phyloP scores from a whole-genome alignment of 768 basidiomycete species.

The Sutorius australiensis region DNA sequence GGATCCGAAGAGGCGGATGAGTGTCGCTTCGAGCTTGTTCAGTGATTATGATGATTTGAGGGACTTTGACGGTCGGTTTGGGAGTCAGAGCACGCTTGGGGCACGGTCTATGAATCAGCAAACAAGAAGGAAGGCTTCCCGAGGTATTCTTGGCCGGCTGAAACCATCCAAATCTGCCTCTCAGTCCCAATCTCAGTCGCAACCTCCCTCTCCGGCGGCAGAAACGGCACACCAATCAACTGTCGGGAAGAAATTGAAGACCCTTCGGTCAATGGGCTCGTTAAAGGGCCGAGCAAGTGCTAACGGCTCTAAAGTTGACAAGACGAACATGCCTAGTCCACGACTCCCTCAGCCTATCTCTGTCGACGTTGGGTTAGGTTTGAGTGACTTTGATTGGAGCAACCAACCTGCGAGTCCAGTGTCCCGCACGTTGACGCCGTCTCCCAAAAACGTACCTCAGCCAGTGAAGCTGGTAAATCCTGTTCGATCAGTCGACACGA shows the following conservation, averaged over 20 bases:
- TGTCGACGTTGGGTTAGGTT: conserved; percentile 54
- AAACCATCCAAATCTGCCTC: conserved; percentile 43
- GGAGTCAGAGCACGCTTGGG: conserved; percentile 72
- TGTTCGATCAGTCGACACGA: conserved; percentile 22
- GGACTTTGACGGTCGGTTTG: conserved; percentile 85
- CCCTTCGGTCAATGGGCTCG: conserved; percentile 77
- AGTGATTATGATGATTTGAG: conserved; percentile 86
- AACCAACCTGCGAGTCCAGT: conserved; percentile 19
- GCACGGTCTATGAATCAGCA: conserved; percentile 37
- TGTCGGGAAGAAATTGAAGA: conserved; percentile 59
- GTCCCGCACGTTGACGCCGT: conserved; percentile 17
- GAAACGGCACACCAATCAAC: conserved; percentile 33
- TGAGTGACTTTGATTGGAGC: conserved; percentile 55
- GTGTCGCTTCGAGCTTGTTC: conserved; percentile 66
- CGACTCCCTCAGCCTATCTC: conserved; percentile 50
- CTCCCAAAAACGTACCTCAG: conserved; percentile 13
- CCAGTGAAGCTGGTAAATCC: conserved; percentile 12
- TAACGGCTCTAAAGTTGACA: conserved; percentile 29
- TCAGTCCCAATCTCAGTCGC: conserved; percentile 41
- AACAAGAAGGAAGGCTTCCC: conserved; percentile 57
- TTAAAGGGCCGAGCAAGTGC: conserved; percentile 50
- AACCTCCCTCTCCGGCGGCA: conserved; percentile 42
- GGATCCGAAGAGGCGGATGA: conserved; percentile 56
- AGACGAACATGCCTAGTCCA: conserved; percentile 45
- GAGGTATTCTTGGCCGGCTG: conserved; percentile 62